phyloP scores from a whole-genome alignment of 441 rosid species.

The Rhodomyrtus psidioides region DNA sequence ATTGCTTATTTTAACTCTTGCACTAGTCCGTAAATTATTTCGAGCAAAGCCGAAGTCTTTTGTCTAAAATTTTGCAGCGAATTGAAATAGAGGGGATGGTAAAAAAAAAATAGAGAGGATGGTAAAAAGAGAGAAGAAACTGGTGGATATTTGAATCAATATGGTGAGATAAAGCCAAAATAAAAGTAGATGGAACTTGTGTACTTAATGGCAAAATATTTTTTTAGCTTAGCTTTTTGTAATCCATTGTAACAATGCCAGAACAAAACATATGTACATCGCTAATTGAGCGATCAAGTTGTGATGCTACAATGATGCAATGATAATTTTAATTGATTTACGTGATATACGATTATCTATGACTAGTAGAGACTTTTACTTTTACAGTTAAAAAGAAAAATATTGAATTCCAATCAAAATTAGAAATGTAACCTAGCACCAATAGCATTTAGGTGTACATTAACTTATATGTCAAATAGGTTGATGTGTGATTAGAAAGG shows the following conservation, averaged over 20 bases:
- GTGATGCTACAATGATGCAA: not conserved
- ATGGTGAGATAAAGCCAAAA: not conserved
- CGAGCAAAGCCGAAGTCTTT: too few species aligned
- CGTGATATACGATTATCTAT: not conserved
- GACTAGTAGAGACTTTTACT: not conserved
- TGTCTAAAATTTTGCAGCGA: not conserved
- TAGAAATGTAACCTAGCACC: not conserved
- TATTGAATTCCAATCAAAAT: not conserved
- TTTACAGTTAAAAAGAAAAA: not conserved
- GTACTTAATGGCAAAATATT: not conserved
- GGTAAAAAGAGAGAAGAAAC: not conserved
- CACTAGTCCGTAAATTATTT: too few species aligned
- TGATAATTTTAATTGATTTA: not conserved
- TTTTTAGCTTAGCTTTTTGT: not conserved
- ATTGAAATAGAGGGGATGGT: not conserved
- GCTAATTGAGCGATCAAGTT: not conserved
- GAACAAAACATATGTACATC: not conserved
- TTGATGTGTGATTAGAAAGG: not conserved
- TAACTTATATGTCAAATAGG: not conserved
- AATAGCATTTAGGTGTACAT: not conserved
- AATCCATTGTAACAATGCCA: not conserved
- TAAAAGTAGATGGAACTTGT: not conserved
- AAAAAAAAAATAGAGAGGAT: not conserved
- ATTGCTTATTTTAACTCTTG: not conserved
- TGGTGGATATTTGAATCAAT: not conserved